phyloP scores from a whole-genome alignment of 2,329 filamentous ascomycete genomes.

The Pseudopyricularia cyperi region DNA sequence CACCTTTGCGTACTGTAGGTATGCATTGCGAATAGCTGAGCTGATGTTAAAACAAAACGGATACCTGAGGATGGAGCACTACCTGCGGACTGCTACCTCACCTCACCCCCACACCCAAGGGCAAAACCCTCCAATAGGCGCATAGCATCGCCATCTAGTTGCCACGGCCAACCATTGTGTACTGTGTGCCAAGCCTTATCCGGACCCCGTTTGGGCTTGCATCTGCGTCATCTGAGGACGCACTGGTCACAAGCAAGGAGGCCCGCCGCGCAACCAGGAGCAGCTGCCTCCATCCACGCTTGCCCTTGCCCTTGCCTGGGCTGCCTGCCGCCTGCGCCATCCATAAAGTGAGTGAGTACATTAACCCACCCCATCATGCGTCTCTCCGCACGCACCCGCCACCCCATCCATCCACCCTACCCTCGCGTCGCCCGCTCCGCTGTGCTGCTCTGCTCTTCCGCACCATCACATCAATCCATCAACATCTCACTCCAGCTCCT shows the following conservation, averaged over 20 bases:
- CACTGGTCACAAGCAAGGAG: not conserved
- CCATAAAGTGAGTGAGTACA: too few species aligned
- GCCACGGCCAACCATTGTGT: not conserved
- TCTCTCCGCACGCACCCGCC: not conserved
- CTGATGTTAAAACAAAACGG: too few species aligned
- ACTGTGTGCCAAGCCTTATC: not conserved
- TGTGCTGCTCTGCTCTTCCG: not conserved
- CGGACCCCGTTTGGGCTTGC: not conserved
- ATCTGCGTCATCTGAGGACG: not conserved
- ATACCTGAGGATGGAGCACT: too few species aligned
- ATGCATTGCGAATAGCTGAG: too few species aligned
- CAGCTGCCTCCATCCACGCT: constrained; percentile 2
- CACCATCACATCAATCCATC: not conserved
- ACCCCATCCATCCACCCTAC: too few species aligned
- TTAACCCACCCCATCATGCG: not conserved
- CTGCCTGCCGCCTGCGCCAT: too few species aligned
- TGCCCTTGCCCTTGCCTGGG: too few species aligned
- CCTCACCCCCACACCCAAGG: not conserved
- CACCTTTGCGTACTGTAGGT: too few species aligned
- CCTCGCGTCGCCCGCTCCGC: not conserved
- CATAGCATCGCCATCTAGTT: not conserved
- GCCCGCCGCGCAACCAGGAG: constrained; percentile 2
- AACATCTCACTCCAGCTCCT: not conserved
- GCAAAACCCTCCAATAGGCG: not conserved
- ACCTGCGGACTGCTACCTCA: too few species aligned